Percentiles rank a stretch among this genome's conserved stretches.
phyloP scores from a whole-genome alignment of 2,329 filamentous ascomycete species.

The Diatrype stigma region DNA sequence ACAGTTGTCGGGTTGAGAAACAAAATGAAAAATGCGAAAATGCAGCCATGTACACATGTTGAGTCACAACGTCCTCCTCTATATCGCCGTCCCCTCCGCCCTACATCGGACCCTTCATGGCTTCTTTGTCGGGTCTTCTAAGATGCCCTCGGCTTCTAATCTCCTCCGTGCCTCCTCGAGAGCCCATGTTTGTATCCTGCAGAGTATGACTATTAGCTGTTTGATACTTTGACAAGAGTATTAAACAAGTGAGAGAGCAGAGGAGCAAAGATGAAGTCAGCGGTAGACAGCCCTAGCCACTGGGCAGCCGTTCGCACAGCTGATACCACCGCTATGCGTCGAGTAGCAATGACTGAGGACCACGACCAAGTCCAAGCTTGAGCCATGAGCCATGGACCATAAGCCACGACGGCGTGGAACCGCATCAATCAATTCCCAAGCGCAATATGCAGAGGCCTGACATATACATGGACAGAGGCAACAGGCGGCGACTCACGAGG shows the following conservation, averaged over 20 bases:
- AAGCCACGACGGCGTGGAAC: too few relatives aligned
- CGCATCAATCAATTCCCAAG: too few relatives aligned
- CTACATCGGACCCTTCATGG: constrained; percentile 3
- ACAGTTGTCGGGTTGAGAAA: background rate
- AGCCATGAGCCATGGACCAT: too few relatives aligned
- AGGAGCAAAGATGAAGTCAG: background rate
- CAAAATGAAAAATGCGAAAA: background rate
- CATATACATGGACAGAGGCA: background rate
- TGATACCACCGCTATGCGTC: too few relatives aligned
- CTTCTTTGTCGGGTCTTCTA: constrained; percentile 72
- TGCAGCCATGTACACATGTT: background rate
- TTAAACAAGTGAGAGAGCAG: too few relatives aligned
- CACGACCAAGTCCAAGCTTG: too few relatives aligned
- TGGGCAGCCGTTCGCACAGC: too few relatives aligned
- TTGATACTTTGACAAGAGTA: too few relatives aligned
- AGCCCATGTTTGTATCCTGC: constrained; percentile 98
- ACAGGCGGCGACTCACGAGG: constrained; percentile 67
- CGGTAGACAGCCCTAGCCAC: too few relatives aligned
- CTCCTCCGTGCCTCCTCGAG: constrained; percentile 92
- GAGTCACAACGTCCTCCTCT: background rate
- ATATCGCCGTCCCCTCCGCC: background rate
- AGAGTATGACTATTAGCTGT: constrained; percentile 17
- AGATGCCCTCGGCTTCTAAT: constrained; percentile 91
- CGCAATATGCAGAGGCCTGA: too few relatives aligned
- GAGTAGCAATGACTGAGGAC: too few relatives aligned